Evolutionary conservation across 2,329 filamentous ascomycete genomes (phyloP).

Genomic region (Claviceps sp.): DNA sequence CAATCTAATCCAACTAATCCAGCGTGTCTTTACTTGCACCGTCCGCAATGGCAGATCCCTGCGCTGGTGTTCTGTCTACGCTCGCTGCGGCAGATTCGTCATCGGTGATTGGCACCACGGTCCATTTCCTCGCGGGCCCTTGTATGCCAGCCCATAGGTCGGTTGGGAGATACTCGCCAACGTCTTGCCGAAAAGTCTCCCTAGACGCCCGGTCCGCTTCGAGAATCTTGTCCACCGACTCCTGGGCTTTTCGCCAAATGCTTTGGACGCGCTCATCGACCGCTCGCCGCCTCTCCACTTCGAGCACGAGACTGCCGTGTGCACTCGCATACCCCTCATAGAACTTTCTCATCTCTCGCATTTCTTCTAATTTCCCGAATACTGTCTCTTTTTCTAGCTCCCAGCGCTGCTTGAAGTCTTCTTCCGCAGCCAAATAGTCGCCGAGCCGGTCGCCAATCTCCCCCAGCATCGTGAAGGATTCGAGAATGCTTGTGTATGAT

Average conservation of each 20-base stretch:
- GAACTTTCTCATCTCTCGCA: conserved; percentile 64
- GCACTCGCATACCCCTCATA: conserved; percentile 78
- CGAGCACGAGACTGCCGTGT: conserved; percentile 73
- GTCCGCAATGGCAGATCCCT: neutral
- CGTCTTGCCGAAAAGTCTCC: conserved; percentile 65
- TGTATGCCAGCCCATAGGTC: conserved; percentile 76
- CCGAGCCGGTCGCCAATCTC: conserved; percentile 53
- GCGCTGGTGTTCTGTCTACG: conserved; percentile 3
- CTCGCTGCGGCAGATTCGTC: conserved; percentile 8
- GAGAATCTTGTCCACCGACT: conserved; percentile 62
- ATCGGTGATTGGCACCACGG: conserved; percentile 28
- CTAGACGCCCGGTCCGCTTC: conserved; percentile 60
- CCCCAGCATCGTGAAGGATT: conserved; percentile 53
- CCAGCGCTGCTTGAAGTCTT: conserved; percentile 56
- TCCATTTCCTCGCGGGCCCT: conserved; percentile 40
- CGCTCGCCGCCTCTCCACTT: conserved; percentile 61
- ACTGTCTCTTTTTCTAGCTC: conserved; percentile 60
- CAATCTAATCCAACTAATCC: neutral
- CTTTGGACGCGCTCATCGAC: conserved; percentile 62
- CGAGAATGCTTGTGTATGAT: conserved; percentile 43
- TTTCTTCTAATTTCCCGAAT: conserved; percentile 54
- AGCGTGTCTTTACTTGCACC: neutral
- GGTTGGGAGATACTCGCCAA: conserved; percentile 74
- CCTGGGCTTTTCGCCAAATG: conserved; percentile 65
- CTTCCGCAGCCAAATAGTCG: conserved; percentile 49